phyloP scores from a whole-genome alignment of 441 rosid species.

The California macrophylla region DNA sequence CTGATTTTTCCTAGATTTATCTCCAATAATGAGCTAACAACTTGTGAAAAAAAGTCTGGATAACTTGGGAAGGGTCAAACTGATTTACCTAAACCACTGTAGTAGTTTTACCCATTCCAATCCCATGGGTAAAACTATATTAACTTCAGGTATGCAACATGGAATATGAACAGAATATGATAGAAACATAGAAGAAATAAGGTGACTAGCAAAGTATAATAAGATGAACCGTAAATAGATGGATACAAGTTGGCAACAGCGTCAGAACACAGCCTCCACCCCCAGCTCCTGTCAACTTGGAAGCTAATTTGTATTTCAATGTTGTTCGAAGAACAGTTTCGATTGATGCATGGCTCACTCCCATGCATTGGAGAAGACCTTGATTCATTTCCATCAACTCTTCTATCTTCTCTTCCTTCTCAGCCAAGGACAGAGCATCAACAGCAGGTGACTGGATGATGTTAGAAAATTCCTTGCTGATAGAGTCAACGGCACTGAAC shows the following conservation, averaged over 20 bases:
- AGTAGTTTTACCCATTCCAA: too few species aligned
- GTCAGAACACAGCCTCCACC: conserved; percentile 93
- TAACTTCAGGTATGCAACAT: neutral
- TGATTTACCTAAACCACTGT: too few species aligned
- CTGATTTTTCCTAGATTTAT: too few species aligned
- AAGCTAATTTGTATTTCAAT: conserved; percentile 60
- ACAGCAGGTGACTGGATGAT: conserved; percentile 46
- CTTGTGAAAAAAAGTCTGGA: neutral
- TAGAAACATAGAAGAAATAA: neutral
- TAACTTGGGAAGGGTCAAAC: too few species aligned
- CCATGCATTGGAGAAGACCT: conserved; percentile 78
- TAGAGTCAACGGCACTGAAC: conserved; percentile 65
- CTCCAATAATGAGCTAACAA: too few species aligned
- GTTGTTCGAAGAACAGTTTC: conserved; percentile 69
- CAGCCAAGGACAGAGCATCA: conserved; percentile 36
- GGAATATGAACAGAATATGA: neutral
- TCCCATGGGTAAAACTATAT: neutral
- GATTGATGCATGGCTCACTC: conserved; percentile 77
- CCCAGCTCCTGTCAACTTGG: conserved; percentile 91
- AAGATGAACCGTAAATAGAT: conserved; percentile 1
- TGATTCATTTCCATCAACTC: conserved; percentile 92
- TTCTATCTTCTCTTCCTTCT: conserved; percentile 56
- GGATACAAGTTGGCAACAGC: conserved; percentile 81
- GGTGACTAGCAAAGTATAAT: neutral
- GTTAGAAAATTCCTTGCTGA: conserved; percentile 55